These are phyloP conservation scores for Ophiostoma perfectum DNA, from an alignment of 2,329 filamentous ascomycete species.

Conservation along the genomic window DNA sequence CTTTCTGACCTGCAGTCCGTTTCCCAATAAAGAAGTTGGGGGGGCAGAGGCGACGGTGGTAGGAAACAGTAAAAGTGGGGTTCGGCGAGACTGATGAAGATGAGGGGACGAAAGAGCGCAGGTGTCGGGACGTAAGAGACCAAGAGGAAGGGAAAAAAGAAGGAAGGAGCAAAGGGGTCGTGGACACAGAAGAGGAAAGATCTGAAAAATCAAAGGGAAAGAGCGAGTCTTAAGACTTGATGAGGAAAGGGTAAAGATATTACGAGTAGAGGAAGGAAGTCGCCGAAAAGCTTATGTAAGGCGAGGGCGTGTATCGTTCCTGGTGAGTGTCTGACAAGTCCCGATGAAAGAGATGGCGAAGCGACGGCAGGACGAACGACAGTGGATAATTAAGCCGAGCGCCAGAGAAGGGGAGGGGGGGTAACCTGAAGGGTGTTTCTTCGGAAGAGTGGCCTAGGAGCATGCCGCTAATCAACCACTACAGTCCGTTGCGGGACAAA, in stretches of 20 bases:
- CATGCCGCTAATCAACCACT: not conserved
- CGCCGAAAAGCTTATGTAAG: not conserved
- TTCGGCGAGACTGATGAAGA: conserved; percentile 7
- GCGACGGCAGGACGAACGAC: not conserved
- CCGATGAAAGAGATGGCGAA: not conserved
- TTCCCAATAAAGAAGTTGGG: not conserved
- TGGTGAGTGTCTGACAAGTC: not conserved
- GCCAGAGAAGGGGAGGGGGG: conserved; percentile 4
- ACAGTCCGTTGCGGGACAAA: not conserved
- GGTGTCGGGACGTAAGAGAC: not conserved
- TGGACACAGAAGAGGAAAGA: not conserved
- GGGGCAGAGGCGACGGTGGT: conserved; percentile 1
- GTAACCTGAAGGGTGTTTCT: not conserved
- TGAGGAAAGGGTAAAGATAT: not conserved
- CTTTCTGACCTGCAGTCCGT: not conserved
- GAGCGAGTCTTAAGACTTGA: not conserved
- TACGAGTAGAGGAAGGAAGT: not conserved
- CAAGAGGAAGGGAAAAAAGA: not conserved
- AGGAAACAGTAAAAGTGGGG: conserved; percentile 11
- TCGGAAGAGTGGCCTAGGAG: not conserved
- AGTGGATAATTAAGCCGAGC: not conserved
- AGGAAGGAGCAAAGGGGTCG: not conserved
- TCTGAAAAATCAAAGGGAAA: not conserved
- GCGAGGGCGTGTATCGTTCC: not conserved
- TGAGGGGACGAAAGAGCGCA: conserved; percentile 7